phyloP scores from a whole-genome alignment of 768 basidiomycete genomes.

The Pholiota conissans region DNA sequence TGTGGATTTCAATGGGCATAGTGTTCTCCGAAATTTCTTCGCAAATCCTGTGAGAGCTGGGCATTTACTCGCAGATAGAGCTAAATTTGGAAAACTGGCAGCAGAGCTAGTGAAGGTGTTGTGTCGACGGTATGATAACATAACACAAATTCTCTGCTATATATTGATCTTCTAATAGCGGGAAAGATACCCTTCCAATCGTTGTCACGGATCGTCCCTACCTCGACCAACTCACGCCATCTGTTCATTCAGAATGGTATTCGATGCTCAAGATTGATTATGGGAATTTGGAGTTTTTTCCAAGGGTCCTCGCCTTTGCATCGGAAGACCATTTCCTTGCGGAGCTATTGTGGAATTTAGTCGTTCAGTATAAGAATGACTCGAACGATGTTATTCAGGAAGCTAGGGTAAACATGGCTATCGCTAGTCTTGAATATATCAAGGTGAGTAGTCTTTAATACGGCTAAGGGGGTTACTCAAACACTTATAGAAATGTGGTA shows the following conservation, averaged over 20 bases:
- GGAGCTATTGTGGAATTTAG: not conserved
- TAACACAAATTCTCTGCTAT: not conserved
- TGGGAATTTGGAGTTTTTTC: not conserved
- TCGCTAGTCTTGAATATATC: not conserved
- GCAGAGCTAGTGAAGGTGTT: not conserved
- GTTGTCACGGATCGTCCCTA: not conserved
- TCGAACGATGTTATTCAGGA: not conserved
- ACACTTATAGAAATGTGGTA: not conserved
- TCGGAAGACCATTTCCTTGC: not conserved
- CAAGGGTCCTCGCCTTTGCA: not conserved
- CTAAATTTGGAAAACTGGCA: not conserved
- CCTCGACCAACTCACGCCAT: not conserved
- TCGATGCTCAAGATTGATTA: not conserved
- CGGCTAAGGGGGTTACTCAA: not conserved
- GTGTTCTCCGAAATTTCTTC: not conserved
- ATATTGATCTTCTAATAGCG: not conserved
- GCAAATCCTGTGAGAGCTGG: not conserved
- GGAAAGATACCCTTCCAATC: not conserved
- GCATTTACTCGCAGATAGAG: not conserved
- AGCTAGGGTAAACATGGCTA: not conserved
- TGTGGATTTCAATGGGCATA: not conserved
- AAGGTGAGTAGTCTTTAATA: not conserved
- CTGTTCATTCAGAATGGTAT: not conserved
- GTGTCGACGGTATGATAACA: not conserved
- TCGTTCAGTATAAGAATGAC: not conserved